Conservation (phyloP, 768 basidiomycete genomes). For the Leucogyrophana mollusca region DNA sequence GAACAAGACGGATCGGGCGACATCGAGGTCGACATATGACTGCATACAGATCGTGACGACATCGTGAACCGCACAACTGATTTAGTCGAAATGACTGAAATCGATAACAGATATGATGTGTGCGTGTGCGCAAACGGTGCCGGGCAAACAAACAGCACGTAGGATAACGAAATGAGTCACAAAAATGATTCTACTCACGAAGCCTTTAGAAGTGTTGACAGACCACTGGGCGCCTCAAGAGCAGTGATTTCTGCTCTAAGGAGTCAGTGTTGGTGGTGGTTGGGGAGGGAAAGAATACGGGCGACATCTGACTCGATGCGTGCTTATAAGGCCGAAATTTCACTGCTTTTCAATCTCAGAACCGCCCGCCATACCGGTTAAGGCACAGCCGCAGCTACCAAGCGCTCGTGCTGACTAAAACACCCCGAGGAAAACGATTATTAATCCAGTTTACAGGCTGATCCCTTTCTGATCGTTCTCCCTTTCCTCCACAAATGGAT, state of each 20-base stretch:
- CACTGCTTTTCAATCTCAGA: constrained; percentile 38
- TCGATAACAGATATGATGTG: constrained; percentile 10
- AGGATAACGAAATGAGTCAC: constrained; percentile 26
- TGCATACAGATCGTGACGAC: constrained; percentile 7
- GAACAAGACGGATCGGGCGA: constrained; percentile 34
- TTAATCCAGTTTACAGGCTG: too few relatives aligned
- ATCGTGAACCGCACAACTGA: constrained; percentile 17
- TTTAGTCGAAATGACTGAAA: constrained; percentile 29
- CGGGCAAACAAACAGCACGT: constrained; percentile 24
- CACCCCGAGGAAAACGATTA: not conserved
- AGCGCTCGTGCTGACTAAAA: constrained; percentile 5
- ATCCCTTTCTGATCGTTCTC: too few relatives aligned
- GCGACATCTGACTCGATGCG: constrained; percentile 21
- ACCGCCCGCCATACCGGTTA: constrained; percentile 21
- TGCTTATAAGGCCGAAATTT: constrained; percentile 26
- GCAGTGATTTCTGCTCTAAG: constrained; percentile 20
- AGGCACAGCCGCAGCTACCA: constrained; percentile 14
- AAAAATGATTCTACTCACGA: constrained; percentile 27
- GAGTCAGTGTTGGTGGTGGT: constrained; percentile 17
- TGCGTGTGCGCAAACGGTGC: constrained; percentile 18
- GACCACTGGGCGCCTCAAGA: constrained; percentile 18
- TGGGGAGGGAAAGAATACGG: constrained; percentile 7
- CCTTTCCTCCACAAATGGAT: too few relatives aligned
- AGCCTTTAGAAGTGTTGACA: constrained; percentile 10
- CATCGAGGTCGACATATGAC: constrained; percentile 18